Conservation (phyloP, 192 early-diverging fungal species). For the Backusella sp. region DNA sequence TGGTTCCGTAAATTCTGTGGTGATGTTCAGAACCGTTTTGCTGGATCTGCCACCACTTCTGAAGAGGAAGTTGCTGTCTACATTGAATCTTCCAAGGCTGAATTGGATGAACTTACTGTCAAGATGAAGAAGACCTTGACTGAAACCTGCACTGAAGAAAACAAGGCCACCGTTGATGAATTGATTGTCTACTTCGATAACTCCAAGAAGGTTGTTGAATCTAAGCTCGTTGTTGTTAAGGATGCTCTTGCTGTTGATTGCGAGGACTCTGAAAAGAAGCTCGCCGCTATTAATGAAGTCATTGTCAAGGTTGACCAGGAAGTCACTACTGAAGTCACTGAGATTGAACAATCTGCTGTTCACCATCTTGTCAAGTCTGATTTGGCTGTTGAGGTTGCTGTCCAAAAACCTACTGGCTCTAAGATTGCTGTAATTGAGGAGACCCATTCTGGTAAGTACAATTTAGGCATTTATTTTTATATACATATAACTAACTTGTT, state of each 20-base stretch:
- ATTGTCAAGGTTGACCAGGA: not conserved
- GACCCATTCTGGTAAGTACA: not conserved
- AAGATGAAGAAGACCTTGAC: slow-evolving; percentile 1
- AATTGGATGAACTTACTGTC: not conserved
- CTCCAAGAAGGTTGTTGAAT: not conserved
- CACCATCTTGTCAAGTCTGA: not conserved
- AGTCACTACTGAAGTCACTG: not conserved
- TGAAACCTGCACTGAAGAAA: not conserved
- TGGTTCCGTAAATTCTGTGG: not conserved
- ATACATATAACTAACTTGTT: not conserved
- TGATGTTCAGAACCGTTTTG: not conserved
- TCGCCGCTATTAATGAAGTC: not conserved
- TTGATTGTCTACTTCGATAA: not conserved
- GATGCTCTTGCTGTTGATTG: not conserved
- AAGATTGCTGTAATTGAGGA: not conserved
- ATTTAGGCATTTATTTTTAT: not conserved
- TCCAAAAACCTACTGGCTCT: not conserved
- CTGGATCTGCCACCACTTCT: not conserved
- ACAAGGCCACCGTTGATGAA: slow-evolving; percentile 8
- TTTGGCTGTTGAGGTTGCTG: not conserved
- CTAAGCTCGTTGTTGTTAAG: not conserved
- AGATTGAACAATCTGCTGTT: not conserved
- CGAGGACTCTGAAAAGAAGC: not conserved
- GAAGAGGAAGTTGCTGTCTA: not conserved
- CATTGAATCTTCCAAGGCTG: not conserved